These are phyloP conservation scores for Sporothrix globosa DNA, from an alignment of 2,329 filamentous ascomycete species.

Conservation along the genomic window DNA sequence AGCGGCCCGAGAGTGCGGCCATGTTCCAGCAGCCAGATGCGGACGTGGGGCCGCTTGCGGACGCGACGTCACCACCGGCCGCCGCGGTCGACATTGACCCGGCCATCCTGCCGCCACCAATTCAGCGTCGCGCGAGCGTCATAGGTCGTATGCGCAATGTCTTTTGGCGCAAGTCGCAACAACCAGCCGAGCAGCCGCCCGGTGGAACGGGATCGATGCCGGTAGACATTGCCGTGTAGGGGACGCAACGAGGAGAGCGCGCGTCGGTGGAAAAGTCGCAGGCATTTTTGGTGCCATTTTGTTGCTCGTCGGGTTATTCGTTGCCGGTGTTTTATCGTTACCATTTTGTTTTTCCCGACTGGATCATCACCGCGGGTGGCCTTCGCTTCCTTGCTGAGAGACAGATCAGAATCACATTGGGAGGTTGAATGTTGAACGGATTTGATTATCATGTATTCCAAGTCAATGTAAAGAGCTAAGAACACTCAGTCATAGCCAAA, in stretches of 20 bases:
- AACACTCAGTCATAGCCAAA: conserved; percentile 1
- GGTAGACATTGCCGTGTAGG: conserved; percentile 26
- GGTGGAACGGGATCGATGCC: background rate
- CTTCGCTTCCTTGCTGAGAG: too few relatives aligned
- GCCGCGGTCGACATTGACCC: background rate
- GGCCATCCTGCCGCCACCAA: background rate
- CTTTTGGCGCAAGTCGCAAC: conserved; percentile 29
- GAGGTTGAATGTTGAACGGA: background rate
- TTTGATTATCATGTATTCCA: background rate
- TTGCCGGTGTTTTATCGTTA: background rate
- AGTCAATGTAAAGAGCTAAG: background rate
- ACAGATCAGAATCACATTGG: too few relatives aligned
- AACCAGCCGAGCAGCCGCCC: background rate
- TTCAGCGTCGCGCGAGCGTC: conserved; percentile 28
- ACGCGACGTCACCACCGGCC: background rate
- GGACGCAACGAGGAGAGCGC: background rate
- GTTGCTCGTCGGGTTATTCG: background rate
- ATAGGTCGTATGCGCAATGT: conserved; percentile 31
- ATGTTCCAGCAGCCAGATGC: background rate
- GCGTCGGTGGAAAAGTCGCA: background rate
- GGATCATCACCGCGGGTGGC: background rate
- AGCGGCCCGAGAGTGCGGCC: conserved; percentile 5
- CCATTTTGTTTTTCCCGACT: too few relatives aligned
- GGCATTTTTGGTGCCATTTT: background rate
- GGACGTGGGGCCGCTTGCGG: too few relatives aligned